These are phyloP conservation scores for Cladosporium sp. DNA, from an alignment of 2,329 filamentous ascomycete species.

Conservation along the genomic window DNA sequence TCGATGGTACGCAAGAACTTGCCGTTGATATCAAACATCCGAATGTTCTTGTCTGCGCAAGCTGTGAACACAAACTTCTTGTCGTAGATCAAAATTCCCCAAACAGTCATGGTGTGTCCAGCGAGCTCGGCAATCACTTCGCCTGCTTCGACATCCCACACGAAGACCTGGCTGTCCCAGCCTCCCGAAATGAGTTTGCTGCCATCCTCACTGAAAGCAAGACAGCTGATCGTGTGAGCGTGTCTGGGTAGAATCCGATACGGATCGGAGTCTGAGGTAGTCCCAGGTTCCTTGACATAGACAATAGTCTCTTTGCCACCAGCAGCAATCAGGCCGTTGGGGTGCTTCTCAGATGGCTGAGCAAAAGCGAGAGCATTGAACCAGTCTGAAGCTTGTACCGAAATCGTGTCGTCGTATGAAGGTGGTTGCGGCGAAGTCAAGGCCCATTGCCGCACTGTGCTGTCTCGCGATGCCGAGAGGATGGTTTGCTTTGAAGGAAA, in stretches of 20 bases:
- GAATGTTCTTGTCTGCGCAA: constrained; percentile 84
- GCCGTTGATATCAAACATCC: constrained; percentile 68
- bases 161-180: constrained; percentile 83
- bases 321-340: constrained; percentile 78
- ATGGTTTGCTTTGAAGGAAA: constrained; percentile 70
- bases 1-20: constrained; percentile 61
- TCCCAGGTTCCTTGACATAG: constrained; percentile 72
- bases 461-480: constrained; percentile 85
- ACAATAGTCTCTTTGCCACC: constrained; percentile 91
- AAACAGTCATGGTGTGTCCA: constrained; percentile 79
- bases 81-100: constrained; percentile 85
- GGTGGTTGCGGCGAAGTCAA: constrained; percentile 62
- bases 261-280: constrained; percentile 67
- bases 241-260: constrained; percentile 85
- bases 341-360: constrained; percentile 62
- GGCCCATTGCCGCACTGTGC: constrained; percentile 83
- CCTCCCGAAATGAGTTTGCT: constrained; percentile 81
- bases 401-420: constrained; percentile 70
- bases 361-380: constrained; percentile 81
- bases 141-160: constrained; percentile 87
- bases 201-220: constrained; percentile 72
- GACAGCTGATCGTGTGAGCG: constrained; percentile 77
- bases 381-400: constrained; percentile 76
- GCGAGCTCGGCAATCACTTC: constrained; percentile 67
- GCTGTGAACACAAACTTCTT: constrained; percentile 72